A percentile compares a stretch with the other conserved stretches of the same genome.
These are phyloP conservation scores for Phoma sp. DNA, from an alignment of 2,329 filamentous ascomycete species.

Conservation along the genomic window DNA sequence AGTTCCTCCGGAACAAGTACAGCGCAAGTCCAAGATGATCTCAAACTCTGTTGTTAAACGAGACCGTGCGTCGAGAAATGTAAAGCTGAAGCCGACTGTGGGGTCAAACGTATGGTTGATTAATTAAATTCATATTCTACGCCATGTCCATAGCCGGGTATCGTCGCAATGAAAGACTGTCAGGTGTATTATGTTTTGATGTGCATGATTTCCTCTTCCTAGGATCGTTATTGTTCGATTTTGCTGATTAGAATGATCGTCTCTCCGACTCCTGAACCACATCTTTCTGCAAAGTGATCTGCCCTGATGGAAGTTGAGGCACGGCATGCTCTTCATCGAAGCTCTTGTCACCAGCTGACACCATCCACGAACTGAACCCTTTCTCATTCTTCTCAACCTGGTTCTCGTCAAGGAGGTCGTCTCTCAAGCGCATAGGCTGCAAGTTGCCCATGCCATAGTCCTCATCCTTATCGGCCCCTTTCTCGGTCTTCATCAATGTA, in stretches of 20 bases:
- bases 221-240: neutral
- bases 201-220: neutral
- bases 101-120: neutral
- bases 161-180: constrained; percentile 9
- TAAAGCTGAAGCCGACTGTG: neutral
- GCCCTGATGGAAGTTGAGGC: constrained; percentile 14
- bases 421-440: constrained; percentile 35
- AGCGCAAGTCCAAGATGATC: constrained; percentile 18
- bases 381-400: constrained; percentile 30
- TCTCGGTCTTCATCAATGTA: constrained; percentile 33
- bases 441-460: constrained; percentile 33
- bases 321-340: constrained; percentile 32
- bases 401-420: constrained; percentile 30
- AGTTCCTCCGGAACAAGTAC: constrained; percentile 29
- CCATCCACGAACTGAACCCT: constrained; percentile 37
- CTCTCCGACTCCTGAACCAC: constrained; percentile 30
- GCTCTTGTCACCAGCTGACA: constrained; percentile 35
- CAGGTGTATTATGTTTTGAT: neutral
- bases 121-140: constrained; percentile 7
- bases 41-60: neutral
- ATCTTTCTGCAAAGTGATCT: constrained; percentile 38
- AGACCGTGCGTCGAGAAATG: neutral
- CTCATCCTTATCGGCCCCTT: constrained; percentile 25
- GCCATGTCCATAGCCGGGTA: constrained; percentile 10
- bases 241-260: constrained; percentile 6